A percentile compares a stretch with the other conserved stretches of the same genome.
phyloP scores from a whole-genome alignment of 78 protist genomes.

The Dictyostelium capitatum region DNA sequence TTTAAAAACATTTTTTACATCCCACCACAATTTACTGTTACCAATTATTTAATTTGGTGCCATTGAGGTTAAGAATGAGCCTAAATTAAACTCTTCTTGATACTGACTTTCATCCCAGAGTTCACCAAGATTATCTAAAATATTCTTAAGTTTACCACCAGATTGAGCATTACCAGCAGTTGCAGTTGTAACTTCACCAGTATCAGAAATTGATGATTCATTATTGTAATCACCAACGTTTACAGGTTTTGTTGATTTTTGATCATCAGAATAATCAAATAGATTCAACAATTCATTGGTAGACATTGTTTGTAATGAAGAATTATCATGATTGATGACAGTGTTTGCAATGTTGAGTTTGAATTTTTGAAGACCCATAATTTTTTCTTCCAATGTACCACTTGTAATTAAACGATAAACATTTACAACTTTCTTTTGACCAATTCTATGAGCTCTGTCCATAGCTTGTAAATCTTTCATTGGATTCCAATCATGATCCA shows the following conservation, averaged over 20 bases:
- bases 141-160: conserved; percentile 56
- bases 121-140: conserved; percentile 62
- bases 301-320: conserved; percentile 83
- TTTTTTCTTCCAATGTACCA: conserved; percentile 95
- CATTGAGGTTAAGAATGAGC: no score
- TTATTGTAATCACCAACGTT: background rate
- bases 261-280: conserved; percentile 56
- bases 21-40: no score
- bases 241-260: background rate
- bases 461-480: conserved; percentile 97
- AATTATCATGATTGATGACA: conserved; percentile 91
- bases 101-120: conserved; percentile 85
- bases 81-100: conserved; percentile 74
- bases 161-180: background rate
- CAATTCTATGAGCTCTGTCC: conserved; percentile 98
- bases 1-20: background rate
- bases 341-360: conserved; percentile 92
- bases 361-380: conserved; percentile 97
- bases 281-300: conserved; percentile 72
- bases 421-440: conserved; percentile 95
- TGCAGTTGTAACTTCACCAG: conserved; percentile 25
- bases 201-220: conserved; percentile 6
- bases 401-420: conserved; percentile 96
- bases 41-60: conserved; percentile 36
- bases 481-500: conserved; percentile 99